Evolutionary conservation across 1,284 basidiomycete genomes (phyloP).

Genomic region (Puccinia triticina): DNA sequence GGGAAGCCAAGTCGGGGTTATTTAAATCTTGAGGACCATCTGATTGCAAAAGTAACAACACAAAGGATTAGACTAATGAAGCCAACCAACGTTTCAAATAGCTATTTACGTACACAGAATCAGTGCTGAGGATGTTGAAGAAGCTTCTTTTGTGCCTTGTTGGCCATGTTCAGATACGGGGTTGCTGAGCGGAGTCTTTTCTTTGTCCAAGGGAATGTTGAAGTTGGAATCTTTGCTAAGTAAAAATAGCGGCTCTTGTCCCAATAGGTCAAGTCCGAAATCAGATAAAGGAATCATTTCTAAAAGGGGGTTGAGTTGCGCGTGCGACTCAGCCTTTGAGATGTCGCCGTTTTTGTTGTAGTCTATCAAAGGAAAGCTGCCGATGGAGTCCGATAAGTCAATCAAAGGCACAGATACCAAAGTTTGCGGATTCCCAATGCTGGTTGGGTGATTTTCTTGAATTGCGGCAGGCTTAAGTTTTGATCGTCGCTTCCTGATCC

Average conservation of each 20-base stretch:
- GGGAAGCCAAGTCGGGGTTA: not conserved
- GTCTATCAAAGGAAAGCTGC: not conserved
- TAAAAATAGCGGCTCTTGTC: not conserved
- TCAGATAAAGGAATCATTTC: not conserved
- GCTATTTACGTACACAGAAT: not conserved
- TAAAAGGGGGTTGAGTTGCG: not conserved
- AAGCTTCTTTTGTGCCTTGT: not conserved
- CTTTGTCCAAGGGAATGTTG: too few species aligned
- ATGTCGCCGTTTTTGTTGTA: not conserved
- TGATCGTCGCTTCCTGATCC: not conserved
- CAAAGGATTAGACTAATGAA: not conserved
- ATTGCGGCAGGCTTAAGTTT: not conserved
- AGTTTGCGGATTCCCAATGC: not conserved
- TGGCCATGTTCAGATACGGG: not conserved
- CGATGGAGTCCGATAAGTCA: not conserved
- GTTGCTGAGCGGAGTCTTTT: too few species aligned
- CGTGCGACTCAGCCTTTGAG: not conserved
- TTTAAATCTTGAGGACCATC: not conserved
- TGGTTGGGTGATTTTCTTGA: not conserved
- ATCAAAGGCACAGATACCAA: not conserved
- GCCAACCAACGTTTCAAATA: not conserved
- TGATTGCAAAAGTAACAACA: not conserved
- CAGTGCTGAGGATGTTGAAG: slow-evolving; percentile 5
- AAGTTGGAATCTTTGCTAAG: too few species aligned
- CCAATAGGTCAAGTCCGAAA: not conserved